A percentile compares a stretch with the other conserved stretches of the same genome.
phyloP scores from a whole-genome alignment of 2,329 filamentous ascomycete species.

The Dactylella cylindrospora region DNA sequence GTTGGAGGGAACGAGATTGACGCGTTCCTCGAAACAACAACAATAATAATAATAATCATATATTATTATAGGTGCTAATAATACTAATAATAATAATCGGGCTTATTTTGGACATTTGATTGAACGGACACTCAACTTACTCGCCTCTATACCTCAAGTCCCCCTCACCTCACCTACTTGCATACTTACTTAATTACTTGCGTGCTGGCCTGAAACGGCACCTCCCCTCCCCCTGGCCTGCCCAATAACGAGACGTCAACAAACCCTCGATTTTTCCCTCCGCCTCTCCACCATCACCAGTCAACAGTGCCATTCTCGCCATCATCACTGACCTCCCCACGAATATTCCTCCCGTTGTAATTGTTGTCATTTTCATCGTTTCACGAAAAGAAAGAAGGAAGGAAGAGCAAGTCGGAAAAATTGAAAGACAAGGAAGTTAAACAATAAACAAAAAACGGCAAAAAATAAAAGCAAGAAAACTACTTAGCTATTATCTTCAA shows the following conservation, averaged over 20 bases:
- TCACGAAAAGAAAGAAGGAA: background rate
- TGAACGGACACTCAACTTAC: no score
- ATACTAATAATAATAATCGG: background rate
- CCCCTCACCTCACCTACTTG: no score
- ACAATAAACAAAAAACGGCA: background rate
- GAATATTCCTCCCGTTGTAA: background rate
- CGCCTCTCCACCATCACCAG: background rate
- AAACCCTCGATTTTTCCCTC: no score
- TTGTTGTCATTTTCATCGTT: background rate
- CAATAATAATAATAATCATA: no score
- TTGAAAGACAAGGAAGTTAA: background rate
- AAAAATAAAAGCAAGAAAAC: background rate
- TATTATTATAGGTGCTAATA: no score
- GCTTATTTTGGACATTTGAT: slow-evolving; percentile 35
- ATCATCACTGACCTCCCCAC: slow-evolving; percentile 1
- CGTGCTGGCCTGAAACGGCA: no score
- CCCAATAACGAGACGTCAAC: no score
- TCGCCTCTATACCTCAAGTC: no score
- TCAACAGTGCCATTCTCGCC: background rate
- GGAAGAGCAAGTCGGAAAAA: background rate
- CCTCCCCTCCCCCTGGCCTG: background rate
- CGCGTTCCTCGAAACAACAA: no score
- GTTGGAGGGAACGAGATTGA: no score
- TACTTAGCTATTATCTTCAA: background rate
- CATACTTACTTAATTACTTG: no score